Conservation (phyloP, 371 early-diverging fungal species). For the Actinomortierella wolfii region DNA sequence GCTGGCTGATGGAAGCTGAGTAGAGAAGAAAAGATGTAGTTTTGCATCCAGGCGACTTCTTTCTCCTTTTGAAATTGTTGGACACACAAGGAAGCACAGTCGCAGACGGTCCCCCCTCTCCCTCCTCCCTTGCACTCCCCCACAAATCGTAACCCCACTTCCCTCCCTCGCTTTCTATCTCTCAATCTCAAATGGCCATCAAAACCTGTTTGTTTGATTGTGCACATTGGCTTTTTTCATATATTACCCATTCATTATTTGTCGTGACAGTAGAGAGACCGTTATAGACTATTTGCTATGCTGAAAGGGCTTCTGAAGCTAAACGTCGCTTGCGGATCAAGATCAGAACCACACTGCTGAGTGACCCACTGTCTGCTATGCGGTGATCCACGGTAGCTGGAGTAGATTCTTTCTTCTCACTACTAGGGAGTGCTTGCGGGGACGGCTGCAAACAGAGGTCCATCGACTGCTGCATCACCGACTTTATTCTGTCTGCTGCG, state of each 20-base stretch:
- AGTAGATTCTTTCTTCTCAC: not conserved
- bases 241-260: too few relatives aligned
- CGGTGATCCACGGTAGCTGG: not conserved
- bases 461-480: not conserved
- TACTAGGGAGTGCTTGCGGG: not conserved
- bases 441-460: not conserved
- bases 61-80: too few relatives aligned
- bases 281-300: too few relatives aligned
- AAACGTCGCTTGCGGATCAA: conserved; percentile 25
- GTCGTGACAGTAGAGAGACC: too few relatives aligned
- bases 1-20: too few relatives aligned
- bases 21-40: conserved; percentile 4
- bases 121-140: too few relatives aligned
- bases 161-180: not conserved
- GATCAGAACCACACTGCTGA: conserved; percentile 32
- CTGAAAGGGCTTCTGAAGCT: too few relatives aligned
- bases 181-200: not conserved
- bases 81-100: too few relatives aligned
- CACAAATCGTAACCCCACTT: too few relatives aligned
- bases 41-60: too few relatives aligned
- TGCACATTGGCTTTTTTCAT: too few relatives aligned
- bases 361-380: conserved; percentile 25
- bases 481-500: conserved; percentile 4
- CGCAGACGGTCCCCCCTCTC: too few relatives aligned
- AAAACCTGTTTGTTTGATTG: not conserved